These are phyloP conservation scores for Hippophae rhamnoides DNA, from an alignment of 306 rosid genomes.

Conservation along the genomic window DNA sequence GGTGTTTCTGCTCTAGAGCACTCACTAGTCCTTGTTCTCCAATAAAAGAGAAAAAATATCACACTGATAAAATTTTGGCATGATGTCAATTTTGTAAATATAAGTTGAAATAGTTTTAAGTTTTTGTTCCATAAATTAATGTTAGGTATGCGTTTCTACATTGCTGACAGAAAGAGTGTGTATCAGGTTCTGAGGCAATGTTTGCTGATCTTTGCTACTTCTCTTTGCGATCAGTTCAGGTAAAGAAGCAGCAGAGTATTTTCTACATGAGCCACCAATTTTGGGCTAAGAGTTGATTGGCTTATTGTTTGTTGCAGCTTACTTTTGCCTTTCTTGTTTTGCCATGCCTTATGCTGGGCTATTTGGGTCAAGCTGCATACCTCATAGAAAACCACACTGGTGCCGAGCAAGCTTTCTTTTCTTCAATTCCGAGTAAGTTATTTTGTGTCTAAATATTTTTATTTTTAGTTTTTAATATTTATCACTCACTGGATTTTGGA, in stretches of 20 bases:
- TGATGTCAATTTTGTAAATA: neutral
- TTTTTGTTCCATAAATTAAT: neutral
- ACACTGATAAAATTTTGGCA: too few relatives aligned
- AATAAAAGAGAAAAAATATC: too few relatives aligned
- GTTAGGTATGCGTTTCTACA: constrained; percentile 3
- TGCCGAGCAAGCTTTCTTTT: constrained; percentile 58
- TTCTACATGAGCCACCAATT: neutral
- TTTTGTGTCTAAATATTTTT: constrained; percentile 12
- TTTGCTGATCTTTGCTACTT: constrained; percentile 98
- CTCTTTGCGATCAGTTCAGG: constrained; percentile 93
- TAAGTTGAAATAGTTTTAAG: neutral
- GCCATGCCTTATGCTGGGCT: constrained; percentile 90
- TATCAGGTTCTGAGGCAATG: constrained; percentile 98
- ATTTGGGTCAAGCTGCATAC: constrained; percentile 99
- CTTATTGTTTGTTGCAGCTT: constrained; percentile 58
- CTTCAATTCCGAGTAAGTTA: constrained; percentile 76
- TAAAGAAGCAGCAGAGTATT: constrained; percentile 21
- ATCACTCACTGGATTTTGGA: neutral
- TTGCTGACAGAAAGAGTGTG: constrained; percentile 15
- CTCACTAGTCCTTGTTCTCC: too few relatives aligned
- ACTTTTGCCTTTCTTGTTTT: constrained; percentile 84
- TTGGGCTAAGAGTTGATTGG: constrained; percentile 11
- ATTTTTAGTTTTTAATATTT: neutral
- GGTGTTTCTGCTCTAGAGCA: too few relatives aligned
- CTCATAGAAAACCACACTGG: constrained; percentile 56